Base-by-base conservation (phyloP, 257 asterid genomes). In the Solanum rostratum region DNA sequence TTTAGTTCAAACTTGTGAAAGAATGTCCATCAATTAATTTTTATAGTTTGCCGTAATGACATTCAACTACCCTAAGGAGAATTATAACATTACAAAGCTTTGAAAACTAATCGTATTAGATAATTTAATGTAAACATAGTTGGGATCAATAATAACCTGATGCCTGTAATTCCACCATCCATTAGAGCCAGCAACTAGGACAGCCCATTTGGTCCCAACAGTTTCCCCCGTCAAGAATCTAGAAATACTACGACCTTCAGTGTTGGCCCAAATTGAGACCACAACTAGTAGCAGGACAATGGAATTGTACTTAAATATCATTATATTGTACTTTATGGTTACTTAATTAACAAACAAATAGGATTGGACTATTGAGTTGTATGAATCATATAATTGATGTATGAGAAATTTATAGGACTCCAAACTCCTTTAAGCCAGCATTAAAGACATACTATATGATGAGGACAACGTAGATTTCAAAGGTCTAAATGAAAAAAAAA, bases 131-230 rank as follows among this genome's bases (percentile, higher is more conserved):
- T n/a, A n/a, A n/a, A n/a, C n/a, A n/a, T n/a, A n/a, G n/a, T n/a
- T n/a, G n/a, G n/a, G 73, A 46, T 24, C 30, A 60, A 12, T 59
- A 19, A 33, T 33, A 20, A 55, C 99, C 99, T 97, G 99, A 62
- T 97, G 99, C 82, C 99, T 90, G 88, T 97, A 97, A 88, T 97
- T 95, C 97, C 94, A 93, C 91, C 94, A 97, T 24, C 98, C 98
- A 52, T 87, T 87, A 63, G 98, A 95, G 20, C 99, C 99, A 73
- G 99, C 99, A 78, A 97, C 60, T 8, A 97, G 94, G 37, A 97
- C 93, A 19, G 97, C 99, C 99, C 99, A 97, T 83, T 92, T 88
- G 69, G 96, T 95, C 12, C 98, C 99, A 3, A 91, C 94, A 15
- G 94, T 86, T 74, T 92, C 95, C 6, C 89, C 97, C 4, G 43